A percentile compares a stretch with the other conserved stretches of the same genome.
Conservation (phyloP, 1,284 basidiomycete species). For the Fomitopsis schrenkii region DNA sequence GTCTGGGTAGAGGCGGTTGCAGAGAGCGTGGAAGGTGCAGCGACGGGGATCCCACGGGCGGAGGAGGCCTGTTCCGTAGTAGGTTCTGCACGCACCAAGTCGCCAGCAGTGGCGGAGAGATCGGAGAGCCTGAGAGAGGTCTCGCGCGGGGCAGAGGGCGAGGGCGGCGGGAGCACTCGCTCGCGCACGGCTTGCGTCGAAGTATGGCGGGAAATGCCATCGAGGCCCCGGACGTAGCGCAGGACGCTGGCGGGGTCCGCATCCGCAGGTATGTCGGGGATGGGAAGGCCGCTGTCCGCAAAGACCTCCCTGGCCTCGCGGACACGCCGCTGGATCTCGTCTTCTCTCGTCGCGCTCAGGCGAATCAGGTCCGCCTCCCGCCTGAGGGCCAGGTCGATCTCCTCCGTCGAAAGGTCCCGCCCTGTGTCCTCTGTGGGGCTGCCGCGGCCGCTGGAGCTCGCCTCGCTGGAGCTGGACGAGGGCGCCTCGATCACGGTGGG, state of each 20-base stretch:
- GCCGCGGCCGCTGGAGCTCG: conserved; percentile 26
- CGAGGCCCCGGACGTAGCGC: not conserved
- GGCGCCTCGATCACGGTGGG: conserved; percentile 9
- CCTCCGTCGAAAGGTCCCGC: conserved; percentile 39
- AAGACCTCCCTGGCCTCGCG: not conserved
- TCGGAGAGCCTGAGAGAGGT: conserved; percentile 1
- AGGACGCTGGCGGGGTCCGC: not conserved
- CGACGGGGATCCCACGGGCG: not conserved
- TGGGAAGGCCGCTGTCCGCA: not conserved
- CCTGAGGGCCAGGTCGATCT: conserved; percentile 27
- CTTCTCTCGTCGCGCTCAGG: conserved; percentile 25
- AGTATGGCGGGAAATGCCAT: not conserved
- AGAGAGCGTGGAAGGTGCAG: not conserved
- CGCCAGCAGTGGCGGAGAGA: not conserved
- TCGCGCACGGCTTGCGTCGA: not conserved
- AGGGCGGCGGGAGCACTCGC: not conserved
- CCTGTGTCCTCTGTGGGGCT: conserved; percentile 36
- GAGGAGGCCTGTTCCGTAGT: not conserved
- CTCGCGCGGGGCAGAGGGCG: not conserved
- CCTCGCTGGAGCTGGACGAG: conserved; percentile 23
- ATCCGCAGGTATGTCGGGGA: not conserved
- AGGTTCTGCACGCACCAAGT: not conserved
- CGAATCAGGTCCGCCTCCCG: conserved; percentile 3
- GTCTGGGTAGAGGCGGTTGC: not conserved
- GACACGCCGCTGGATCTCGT: conserved; percentile 6